phyloP scores from a whole-genome alignment of 169 alveolate genomes.

The Theileria orientalis region DNA sequence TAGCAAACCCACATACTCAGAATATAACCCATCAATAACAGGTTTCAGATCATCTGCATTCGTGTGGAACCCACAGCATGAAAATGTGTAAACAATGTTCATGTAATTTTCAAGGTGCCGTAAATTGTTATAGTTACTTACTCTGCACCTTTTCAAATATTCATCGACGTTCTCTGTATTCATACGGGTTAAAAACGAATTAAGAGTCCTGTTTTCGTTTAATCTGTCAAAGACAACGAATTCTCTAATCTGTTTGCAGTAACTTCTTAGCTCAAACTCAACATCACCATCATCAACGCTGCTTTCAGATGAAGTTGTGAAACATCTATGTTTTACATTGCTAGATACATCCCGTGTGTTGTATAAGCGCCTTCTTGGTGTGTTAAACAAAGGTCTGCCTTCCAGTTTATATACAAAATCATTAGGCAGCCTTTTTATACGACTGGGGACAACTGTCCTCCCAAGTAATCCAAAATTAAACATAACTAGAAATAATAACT shows the following conservation, averaged over 20 bases:
- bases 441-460: too few species aligned
- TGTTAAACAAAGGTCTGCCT: too few species aligned
- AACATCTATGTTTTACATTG: background rate
- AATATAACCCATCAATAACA: background rate
- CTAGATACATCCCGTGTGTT: too few species aligned
- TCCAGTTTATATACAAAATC: too few species aligned
- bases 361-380: too few species aligned
- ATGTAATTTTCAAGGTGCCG: background rate
- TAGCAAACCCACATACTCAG: background rate
- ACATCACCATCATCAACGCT: background rate
- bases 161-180: conserved; percentile 1
- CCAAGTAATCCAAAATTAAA: too few species aligned
- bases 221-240: conserved; percentile 30
- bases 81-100: background rate
- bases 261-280: background rate
- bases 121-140: background rate
- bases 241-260: conserved; percentile 7
- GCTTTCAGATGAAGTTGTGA: background rate
- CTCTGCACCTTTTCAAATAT: background rate
- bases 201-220: conserved; percentile 4
- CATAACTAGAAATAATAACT: too few species aligned
- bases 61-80: background rate
- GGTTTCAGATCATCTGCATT: background rate
- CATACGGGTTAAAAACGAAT: background rate
- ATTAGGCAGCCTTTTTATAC: too few species aligned